Evolutionary conservation across 306 rosid species (phyloP), one percentile per base, ranked within the genome.

Genomic region (Citrullus colocynthis): DNA sequence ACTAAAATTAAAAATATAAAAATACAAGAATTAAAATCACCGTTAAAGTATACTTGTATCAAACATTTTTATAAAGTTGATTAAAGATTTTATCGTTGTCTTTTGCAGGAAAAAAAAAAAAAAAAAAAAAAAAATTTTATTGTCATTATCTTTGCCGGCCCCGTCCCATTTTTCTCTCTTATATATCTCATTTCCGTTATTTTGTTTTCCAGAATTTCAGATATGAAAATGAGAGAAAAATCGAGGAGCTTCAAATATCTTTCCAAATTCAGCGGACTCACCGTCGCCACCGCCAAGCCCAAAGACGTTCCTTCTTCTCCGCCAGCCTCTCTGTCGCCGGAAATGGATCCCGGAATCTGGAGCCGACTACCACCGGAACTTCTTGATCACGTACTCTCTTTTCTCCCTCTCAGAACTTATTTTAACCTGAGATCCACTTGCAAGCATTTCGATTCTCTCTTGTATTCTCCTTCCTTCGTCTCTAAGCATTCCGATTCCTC

Each of bases 271-370:
- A 71, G 36, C 30, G 57, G 75, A 20, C n/a, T 70, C 32, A 5
- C 75, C 57, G 56, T 70, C 36, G 11, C 51, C 58, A 15, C 78
- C 49, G 62, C 13, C 17, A 74, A 74, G 41, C 41, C 30, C 13
- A 32, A 52, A 44, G 39, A 2, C 20, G 24, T 73, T 44, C 36
- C 37, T 42, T 42, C 75, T 41, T 69, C 75, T n/a, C 56, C 56
- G n/a, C 24, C 12, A 1, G 21, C 1, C 32, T 69, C 78, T 18
- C 78, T 32, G n/a, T 72, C 60, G 3, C 78, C 79, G 64, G 65
- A 54, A 52, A 89, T 95, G 99, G 99, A 92, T 82, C 90, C 93
- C 48, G 65, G 13, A 20, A 90, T 95, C 71, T 95, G 99, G 99
- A 83, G 93, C 88, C 83, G 73, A 21, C 54, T 95, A 7, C 99